Evolutionary conservation across 2,329 filamentous ascomycete species (phyloP), one percentile per base, ranked within the genome.

Genomic region (Penicillium hordei): DNA sequence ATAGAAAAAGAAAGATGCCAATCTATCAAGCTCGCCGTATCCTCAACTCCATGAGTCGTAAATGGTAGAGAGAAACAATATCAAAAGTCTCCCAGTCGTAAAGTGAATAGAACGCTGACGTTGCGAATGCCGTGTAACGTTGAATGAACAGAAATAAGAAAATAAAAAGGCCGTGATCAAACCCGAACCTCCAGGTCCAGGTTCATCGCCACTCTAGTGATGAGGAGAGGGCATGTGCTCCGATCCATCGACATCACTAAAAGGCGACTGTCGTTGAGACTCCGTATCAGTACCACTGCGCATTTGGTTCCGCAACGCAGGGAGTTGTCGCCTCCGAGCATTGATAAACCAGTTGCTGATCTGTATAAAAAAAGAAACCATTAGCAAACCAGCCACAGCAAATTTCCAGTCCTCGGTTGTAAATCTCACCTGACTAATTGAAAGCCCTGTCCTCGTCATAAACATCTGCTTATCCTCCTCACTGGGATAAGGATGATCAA

Each of bases 391-490:
- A 31, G 4, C 8, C 23, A 31, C n/a, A 17, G 19, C 44, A 15
- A 34, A 34, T 25, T n/a, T 9, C 4, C 45, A 19, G 17, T 45
- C 42, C 15, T 8, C 15, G 6, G 15, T 46, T 21, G 17, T 4
- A 8, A 27, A 40, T 10, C 72, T 63, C 69, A 80, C 78, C 75
- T 81, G 78, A 57, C 89, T 93, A 78, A 95, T 88, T 54, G 90
- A 88, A 29, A 96, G 79, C 0, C 86, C 86, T 0, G 91, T 96
- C 68, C 86, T 81, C 46, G 83, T 82, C 82, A 92, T 91, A 48
- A 96, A 81, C 58, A 89, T 85, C 70, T 93, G 86, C 75, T 96
- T 95, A 76, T 95, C 89, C 61, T 95, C 90, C 73, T 95, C 90
- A 5, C 87, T 92, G 1, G 91, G 91, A 71, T 96, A 96, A 0